Base-by-base conservation (phyloP, 805 yeast genomes). In the Debaryomyces prosopidis region DNA sequence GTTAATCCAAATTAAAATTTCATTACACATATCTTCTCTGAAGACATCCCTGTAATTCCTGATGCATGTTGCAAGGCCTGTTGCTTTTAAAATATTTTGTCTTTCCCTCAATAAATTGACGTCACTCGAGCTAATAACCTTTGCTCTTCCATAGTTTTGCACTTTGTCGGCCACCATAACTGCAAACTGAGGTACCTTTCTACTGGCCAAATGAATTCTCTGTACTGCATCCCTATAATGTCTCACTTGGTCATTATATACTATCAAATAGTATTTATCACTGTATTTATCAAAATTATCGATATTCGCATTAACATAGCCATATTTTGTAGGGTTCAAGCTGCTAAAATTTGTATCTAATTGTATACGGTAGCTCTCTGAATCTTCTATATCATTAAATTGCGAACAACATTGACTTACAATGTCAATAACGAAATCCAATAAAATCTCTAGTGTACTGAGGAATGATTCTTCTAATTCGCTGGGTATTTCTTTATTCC, bases 221-320 rank as follows among this genome's bases (percentile, higher is more conserved):
- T 81, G 83, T 3, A 82, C 79, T 0, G 91, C 90, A 57, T 89
- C 96, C 44, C 81, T 71, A 52, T 77, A 82, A 45, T 90, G 92
- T 46, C 86, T 82, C 30, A 80, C 75, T 54, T 85, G 94, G 58
- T 89, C 96, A 54, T 90, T 89, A 75, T 88, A 89, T 2, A 87
- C 65, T 27, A 82, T 63, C 23, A 89, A 65, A 19, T 72, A 79
- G 64, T 73, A 88, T 49, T 74, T 73, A 3, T 65, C 73, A 14
- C 81, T 71, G 20, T 76, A 72, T 3, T 48, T 39, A 40, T 67
- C 75, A 2, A 49, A 38, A 15, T 51, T 52, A 10, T 45, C 44
- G 9, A 23, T 19, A 10, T 23, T 15, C n/a, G 40, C 46, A 44
- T 58, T 56, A 43, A 75, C 81, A 35, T 50, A 64, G 1, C 68